Evolutionary conservation across 148 eudicot genomes (phyloP), one percentile per base, ranked within the genome.

Genomic region (Euryodendron excelsum): DNA sequence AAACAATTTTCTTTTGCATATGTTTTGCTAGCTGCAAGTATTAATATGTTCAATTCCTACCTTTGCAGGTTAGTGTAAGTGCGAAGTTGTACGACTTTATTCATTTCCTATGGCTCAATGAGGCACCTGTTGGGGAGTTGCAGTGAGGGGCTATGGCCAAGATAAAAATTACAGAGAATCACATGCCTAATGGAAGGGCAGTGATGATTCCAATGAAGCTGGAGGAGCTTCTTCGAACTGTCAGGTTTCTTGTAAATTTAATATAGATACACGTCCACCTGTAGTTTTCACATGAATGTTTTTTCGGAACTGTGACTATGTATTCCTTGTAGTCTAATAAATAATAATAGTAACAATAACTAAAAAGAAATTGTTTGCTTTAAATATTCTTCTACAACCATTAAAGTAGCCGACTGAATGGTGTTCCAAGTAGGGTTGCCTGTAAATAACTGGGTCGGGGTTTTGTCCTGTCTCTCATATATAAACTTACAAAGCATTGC

Each of bases 41-140:
- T n/a, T n/a, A n/a, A n/a, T n/a, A n/a, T n/a, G n/a, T n/a, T n/a
- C n/a, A n/a, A n/a, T n/a, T n/a, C n/a, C n/a, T n/a, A n/a, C 18
- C 34, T 77, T 77, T 53, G 65, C 91, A 91, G 94, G 94, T 91
- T 71, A 92, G 96, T 71, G 91, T 90, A 69, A 90, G 92, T 77
- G 86, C 86, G 20, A 87, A 90, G 82, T 60, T 92, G 79, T 90
- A 88, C 30, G 91, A 88, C 63, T 91, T 91, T 77, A 88, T 89
- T 80, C 93, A 91, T 80, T 91, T 88, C 86, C 82, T 91, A 75
- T 91, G 95, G 93, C 89, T 89, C 76, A 91, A 91, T 44, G 95
- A 91, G 72, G 95, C 95, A 25, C 95, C 95, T 13, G 93, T 91
- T 28, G 95, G 95, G 64, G 95, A 92, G 87, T 82, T 92, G 87